These are phyloP conservation scores for Spathaspora boniae DNA, from an alignment of 805 yeast genomes.

Conservation along the genomic window DNA sequence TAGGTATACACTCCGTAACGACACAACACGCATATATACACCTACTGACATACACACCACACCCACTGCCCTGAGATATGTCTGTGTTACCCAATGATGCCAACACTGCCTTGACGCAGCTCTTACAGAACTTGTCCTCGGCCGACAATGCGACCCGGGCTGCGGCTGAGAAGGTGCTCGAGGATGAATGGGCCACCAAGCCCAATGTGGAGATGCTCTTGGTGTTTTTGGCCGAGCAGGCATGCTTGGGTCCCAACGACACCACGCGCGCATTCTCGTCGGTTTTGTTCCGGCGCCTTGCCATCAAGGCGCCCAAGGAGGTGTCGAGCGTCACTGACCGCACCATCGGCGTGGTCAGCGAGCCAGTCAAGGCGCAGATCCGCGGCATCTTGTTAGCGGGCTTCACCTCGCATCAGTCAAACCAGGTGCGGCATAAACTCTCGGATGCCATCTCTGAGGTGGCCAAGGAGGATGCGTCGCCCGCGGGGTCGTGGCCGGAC, in stretches of 20 bases:
- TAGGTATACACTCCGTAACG: too few species aligned
- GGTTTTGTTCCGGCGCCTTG: conserved; percentile 83
- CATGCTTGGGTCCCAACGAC: conserved; percentile 60
- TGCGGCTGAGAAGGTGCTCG: conserved; percentile 71
- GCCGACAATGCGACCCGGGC: conserved; percentile 74
- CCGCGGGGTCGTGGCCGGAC: conserved; percentile 68
- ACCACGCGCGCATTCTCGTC: conserved; percentile 72
- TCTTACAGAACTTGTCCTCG: conserved; percentile 64
- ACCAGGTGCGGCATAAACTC: conserved; percentile 81
- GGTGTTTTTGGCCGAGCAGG: conserved; percentile 76
- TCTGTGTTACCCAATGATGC: conserved; percentile 59
- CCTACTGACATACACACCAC: neutral
- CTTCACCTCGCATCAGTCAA: conserved; percentile 63
- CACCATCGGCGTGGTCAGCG: conserved; percentile 67
- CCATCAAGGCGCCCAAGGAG: conserved; percentile 72
- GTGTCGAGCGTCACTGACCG: conserved; percentile 66
- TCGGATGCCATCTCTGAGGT: conserved; percentile 94
- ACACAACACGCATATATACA: too few species aligned
- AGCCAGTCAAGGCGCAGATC: conserved; percentile 57
- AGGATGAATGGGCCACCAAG: conserved; percentile 69
- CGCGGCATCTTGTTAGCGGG: conserved; percentile 69
- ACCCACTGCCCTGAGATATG: conserved; percentile 26
- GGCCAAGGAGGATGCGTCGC: conserved; percentile 61
- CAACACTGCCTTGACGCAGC: conserved; percentile 48
- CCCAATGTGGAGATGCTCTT: conserved; percentile 68